A percentile compares a stretch with the other conserved stretches of the same genome.
Evolutionary conservation across 163 green algal species (phyloP).

Genomic region (Coccomyxa subellipsoidea): DNA sequence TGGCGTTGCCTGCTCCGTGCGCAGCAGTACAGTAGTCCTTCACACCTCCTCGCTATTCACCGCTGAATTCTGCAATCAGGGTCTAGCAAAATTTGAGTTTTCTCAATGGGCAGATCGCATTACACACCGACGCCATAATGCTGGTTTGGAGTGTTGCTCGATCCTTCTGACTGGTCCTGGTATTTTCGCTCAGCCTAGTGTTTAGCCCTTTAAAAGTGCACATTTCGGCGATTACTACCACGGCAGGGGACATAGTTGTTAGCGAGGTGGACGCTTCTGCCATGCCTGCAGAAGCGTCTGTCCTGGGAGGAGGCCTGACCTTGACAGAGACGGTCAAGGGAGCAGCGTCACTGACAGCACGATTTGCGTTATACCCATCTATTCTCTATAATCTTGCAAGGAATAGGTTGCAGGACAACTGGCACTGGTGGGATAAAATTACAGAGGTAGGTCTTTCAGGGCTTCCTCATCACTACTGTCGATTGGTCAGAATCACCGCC

Average conservation of each 20-base stretch:
- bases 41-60: too few relatives aligned
- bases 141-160: too few relatives aligned
- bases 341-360: not conserved
- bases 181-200: not conserved
- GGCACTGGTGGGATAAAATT: slow-evolving; percentile 28
- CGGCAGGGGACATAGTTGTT: not conserved
- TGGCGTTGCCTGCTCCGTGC: too few relatives aligned
- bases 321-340: not conserved
- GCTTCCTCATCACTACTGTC: not conserved
- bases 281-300: not conserved
- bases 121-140: too few relatives aligned
- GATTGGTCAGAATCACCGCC: not conserved
- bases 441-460: slow-evolving; percentile 2
- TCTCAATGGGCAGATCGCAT: too few relatives aligned
- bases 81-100: too few relatives aligned
- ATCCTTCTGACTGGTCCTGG: not conserved
- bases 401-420: slow-evolving; percentile 14
- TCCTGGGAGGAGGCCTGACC: not conserved
- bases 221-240: not conserved
- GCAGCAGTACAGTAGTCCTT: too few relatives aligned
- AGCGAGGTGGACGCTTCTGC: not conserved
- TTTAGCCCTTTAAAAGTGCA: not conserved
- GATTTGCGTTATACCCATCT: not conserved
- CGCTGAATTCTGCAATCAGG: too few relatives aligned
- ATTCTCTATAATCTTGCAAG: slow-evolving; percentile 18